A percentile compares a stretch with the other conserved stretches of the same genome.
Evolutionary conservation across 148 eudicot species (phyloP).

Genomic region (Nyssa sinensis): DNA sequence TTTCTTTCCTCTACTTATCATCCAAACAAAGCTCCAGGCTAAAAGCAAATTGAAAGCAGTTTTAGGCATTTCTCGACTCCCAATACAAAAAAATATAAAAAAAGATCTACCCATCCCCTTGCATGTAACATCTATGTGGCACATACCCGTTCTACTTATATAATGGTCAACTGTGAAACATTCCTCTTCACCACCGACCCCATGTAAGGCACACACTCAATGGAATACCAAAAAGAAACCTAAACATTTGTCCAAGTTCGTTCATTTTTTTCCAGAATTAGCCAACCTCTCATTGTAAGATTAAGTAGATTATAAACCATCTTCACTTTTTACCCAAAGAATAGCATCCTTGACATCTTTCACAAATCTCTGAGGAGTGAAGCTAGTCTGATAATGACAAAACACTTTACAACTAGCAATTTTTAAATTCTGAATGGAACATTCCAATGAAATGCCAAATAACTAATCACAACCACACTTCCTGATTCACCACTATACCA

Average conservation of each 20-base stretch:
- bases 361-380: neutral
- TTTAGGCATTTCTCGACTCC: neutral
- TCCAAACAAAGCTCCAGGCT: too few species aligned
- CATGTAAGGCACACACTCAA: neutral
- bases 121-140: neutral
- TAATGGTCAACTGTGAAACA: neutral
- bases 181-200: neutral
- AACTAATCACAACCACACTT: neutral
- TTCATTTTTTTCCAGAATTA: neutral
- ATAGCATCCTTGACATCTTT: neutral
- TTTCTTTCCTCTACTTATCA: too few species aligned
- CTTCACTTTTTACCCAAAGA: too few species aligned
- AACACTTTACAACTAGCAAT: neutral
- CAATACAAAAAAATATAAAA: neutral
- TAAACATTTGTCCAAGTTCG: neutral
- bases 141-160: neutral
- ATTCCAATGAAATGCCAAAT: neutral
- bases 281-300: neutral
- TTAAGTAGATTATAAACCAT: too few species aligned
- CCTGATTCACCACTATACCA: neutral
- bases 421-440: too few species aligned
- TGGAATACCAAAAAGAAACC: neutral
- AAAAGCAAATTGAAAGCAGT: neutral
- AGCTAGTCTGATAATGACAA: neutral
- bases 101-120: neutral